Conservation (phyloP, 2,329 filamentous ascomycete genomes). For the Magnaporthiopsis poae region DNA sequence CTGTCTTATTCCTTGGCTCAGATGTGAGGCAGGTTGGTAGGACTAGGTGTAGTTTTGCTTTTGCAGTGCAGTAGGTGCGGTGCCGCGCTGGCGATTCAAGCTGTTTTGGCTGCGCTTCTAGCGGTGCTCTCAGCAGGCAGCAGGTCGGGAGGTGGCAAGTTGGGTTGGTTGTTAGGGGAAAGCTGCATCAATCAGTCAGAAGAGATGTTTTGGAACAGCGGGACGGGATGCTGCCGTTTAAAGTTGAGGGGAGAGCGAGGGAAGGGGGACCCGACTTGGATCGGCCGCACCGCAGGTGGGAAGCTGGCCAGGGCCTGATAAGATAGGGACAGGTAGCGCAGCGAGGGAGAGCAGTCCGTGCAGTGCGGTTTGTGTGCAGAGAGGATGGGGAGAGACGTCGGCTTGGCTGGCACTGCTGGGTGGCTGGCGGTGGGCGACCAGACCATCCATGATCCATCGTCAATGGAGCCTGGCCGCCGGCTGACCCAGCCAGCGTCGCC, state of each 20-base stretch:
- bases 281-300: too few relatives aligned
- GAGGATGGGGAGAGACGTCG: too few relatives aligned
- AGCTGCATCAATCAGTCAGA: constrained; percentile 27
- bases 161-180: constrained; percentile 18
- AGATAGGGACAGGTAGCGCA: too few relatives aligned
- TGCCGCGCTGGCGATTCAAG: not conserved
- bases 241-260: constrained; percentile 15
- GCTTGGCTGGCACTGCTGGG: too few relatives aligned
- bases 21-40: not conserved
- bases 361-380: too few relatives aligned
- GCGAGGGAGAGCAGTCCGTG: too few relatives aligned
- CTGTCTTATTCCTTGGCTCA: not conserved
- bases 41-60: not conserved
- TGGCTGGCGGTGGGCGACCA: too few relatives aligned
- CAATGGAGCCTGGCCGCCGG: too few relatives aligned
- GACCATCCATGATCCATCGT: too few relatives aligned
- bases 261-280: constrained; percentile 11
- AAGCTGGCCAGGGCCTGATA: too few relatives aligned
- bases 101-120: too few relatives aligned
- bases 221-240: constrained; percentile 29
- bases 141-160: not conserved
- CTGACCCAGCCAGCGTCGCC: too few relatives aligned
- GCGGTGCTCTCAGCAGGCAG: not conserved
- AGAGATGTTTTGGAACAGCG: constrained; percentile 27
- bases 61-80: not conserved